phyloP scores from a whole-genome alignment of 192 early-diverging fungal species.

The Coemansia sp. region DNA sequence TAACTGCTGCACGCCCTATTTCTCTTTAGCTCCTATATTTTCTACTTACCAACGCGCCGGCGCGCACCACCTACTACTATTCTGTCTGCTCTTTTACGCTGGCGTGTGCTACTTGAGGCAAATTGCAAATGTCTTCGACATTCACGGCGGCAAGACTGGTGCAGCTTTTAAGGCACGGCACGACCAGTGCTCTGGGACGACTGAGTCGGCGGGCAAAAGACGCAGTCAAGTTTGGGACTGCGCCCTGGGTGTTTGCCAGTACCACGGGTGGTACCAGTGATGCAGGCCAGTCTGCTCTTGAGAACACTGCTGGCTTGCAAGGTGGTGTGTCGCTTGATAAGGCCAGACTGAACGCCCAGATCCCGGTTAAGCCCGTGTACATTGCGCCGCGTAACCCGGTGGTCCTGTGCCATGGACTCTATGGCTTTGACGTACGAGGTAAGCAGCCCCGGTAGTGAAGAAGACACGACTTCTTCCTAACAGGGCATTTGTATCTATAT shows the following conservation, averaged over 20 bases:
- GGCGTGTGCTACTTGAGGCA: no score
- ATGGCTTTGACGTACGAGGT: conserved; percentile 79
- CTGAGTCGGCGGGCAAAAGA: conserved; percentile 14
- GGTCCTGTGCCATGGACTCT: conserved; percentile 86
- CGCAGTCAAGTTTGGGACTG: conserved; percentile 22
- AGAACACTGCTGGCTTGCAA: not conserved
- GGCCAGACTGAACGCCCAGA: conserved; percentile 33
- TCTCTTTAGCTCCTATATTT: no score
- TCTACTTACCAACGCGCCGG: no score
- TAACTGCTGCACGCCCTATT: no score
- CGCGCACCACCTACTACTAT: no score
- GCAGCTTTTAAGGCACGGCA: conserved; percentile 26
- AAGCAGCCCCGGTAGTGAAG: conserved; percentile 5
- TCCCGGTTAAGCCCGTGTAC: conserved; percentile 63
- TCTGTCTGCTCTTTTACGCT: no score
- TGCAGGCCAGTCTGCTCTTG: not conserved
- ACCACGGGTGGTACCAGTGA: conserved; percentile 6
- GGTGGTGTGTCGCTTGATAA: conserved; percentile 12
- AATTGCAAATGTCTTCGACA: conserved; percentile 19
- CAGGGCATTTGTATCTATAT: no score
- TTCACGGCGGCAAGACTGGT: conserved; percentile 32
- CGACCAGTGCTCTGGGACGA: conserved; percentile 8
- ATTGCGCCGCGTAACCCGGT: conserved; percentile 72
- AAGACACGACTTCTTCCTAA: not conserved
- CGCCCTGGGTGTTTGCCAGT: conserved; percentile 37